Evolutionary conservation across 805 yeast species (phyloP).

Genomic region (Kluyveromyces nonfermentans): DNA sequence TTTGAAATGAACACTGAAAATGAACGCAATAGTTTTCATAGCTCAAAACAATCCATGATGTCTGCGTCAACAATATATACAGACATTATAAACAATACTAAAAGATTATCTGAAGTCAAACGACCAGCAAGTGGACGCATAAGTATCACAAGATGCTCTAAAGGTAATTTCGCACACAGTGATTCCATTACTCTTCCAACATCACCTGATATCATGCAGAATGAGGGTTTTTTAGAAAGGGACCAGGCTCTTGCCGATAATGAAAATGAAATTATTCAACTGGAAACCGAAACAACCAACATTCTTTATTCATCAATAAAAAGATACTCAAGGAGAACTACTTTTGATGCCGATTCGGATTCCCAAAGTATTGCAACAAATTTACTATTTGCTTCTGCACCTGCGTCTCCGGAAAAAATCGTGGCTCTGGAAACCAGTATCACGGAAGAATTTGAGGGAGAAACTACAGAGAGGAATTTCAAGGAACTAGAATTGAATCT

Average conservation of each 20-base stretch:
- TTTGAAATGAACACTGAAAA: conserved; percentile 18
- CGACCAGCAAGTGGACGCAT: conserved; percentile 29
- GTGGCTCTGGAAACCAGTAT: conserved; percentile 1
- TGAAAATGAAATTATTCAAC: conserved; percentile 12
- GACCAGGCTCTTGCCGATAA: conserved; percentile 15
- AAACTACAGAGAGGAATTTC: background rate
- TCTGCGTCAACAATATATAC: background rate
- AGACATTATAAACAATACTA: conserved; percentile 1
- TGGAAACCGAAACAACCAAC: conserved; percentile 9
- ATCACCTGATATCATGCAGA: conserved; percentile 1
- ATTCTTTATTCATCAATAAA: background rate
- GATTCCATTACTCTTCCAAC: background rate
- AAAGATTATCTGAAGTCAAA: conserved; percentile 1
- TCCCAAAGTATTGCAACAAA: conserved; percentile 17
- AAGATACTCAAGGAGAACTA: background rate
- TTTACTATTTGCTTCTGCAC: conserved; percentile 14
- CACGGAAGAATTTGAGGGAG: background rate
- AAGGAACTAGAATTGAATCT: conserved; percentile 6
- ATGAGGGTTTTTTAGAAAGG: conserved; percentile 12
- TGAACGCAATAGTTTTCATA: background rate
- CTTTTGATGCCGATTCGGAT: conserved; percentile 1
- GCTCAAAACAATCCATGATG: background rate
- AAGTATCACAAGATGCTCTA: conserved; percentile 12
- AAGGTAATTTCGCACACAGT: background rate
- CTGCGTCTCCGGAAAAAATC: conserved; percentile 16